A percentile compares a stretch with the other conserved stretches of the same genome.
phyloP scores from a whole-genome alignment of 2,329 filamentous ascomycete genomes.

The Onygenales sp. region DNA sequence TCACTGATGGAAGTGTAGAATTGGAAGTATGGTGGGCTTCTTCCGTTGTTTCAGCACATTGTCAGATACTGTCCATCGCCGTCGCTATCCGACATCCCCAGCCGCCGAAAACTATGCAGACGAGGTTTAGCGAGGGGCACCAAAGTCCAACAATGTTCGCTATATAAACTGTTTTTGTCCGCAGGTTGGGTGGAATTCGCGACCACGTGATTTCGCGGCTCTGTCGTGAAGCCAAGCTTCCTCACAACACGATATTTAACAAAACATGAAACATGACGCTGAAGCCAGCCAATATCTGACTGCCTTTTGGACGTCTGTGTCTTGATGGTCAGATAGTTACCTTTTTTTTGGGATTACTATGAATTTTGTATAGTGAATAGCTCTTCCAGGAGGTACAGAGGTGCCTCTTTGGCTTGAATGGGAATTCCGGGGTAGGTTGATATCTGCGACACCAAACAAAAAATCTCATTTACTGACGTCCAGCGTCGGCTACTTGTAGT shows the following conservation, averaged over 20 bases:
- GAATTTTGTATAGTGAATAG: too few relatives aligned
- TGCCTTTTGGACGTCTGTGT: not conserved
- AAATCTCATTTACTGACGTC: conserved; percentile 3
- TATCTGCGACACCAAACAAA: not conserved
- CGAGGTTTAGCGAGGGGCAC: too few relatives aligned
- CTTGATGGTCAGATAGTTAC: not conserved
- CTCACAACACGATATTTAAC: not conserved
- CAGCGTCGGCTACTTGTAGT: conserved; percentile 37
- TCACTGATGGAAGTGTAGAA: not conserved
- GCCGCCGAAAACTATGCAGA: not conserved
- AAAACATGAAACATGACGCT: not conserved
- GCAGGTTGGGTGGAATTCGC: not conserved
- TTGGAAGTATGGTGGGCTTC: not conserved
- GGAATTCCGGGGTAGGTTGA: conserved; percentile 36
- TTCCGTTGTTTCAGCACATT: not conserved
- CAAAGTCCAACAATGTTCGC: not conserved
- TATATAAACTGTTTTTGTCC: not conserved
- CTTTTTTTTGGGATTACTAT: not conserved
- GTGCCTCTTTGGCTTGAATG: conserved; percentile 19
- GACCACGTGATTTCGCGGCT: not conserved
- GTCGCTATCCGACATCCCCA: not conserved
- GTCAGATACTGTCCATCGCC: not conserved
- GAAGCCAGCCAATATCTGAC: not conserved
- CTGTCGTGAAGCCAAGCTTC: not conserved
- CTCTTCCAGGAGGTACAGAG: not conserved